Evolutionary conservation across 2,329 filamentous ascomycete genomes (phyloP), one percentile per base, ranked within the genome.

Genomic region (Colletotrichum musicola): DNA sequence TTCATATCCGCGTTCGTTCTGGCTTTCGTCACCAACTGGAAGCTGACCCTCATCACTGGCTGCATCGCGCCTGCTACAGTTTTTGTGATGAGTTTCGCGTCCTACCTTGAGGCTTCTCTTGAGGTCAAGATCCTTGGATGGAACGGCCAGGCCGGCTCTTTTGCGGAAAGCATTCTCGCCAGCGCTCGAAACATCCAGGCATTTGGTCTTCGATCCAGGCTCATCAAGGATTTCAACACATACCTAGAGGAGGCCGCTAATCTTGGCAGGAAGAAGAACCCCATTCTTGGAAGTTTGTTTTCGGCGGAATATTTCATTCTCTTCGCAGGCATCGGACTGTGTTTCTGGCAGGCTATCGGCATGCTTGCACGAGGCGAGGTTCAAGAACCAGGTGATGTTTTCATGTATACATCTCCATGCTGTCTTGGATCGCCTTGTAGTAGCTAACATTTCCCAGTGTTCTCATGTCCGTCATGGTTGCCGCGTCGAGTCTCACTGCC

Each of bases 221-320:
- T 55, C 56, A 25, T 16, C 56, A 64, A 14, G 40, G 40, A 42
- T 53, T 72, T 63, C 30, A 51, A 42, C 6, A 12, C 44, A 3
- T 63, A 49, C 18, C 46, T 56, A 4, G 20, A 59, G 7, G 44
- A 57, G 7, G 42, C 64, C 1, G 18, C 74, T 83, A 4, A 71
- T 75, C 72, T 51, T 74, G 74, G n/a, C 71, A 78, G 77, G 70
- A 75, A 35, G 75, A 77, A 49, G 73, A 72, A 51, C 72, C 73
- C 54, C 64, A 77, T 63, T 74, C 77, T 62, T 6, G 63, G 68
- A 3, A 13, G 49, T 4, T n/a, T 72, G 78, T 25, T 80, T 82
- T 69, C 78, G 79, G 6, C 77, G 78, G 14, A 81, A 75, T 72
- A 71, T 54, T 10, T 90, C 92, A 73, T 72, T 42, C 53, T 70